Conservation (phyloP, 2,329 filamentous ascomycete genomes). For the Alternaria triticina region DNA sequence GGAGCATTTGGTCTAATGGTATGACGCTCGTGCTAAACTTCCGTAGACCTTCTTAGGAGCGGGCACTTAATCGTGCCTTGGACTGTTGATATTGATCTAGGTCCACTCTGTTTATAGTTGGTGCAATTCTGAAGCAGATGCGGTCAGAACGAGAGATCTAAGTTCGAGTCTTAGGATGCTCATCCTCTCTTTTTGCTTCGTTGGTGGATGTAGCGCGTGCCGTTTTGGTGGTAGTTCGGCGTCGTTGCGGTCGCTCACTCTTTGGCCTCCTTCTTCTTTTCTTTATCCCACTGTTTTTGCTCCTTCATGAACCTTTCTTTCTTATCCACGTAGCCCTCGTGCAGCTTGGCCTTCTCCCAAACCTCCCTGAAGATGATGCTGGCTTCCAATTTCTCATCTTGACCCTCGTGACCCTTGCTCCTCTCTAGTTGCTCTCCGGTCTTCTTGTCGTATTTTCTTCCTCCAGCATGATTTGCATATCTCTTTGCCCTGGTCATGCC, state of each 20-base stretch:
- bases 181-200: neutral
- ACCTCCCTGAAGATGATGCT: slow-evolving; percentile 57
- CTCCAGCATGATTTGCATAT: slow-evolving; percentile 64
- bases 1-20: neutral
- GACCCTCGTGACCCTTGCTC: slow-evolving; percentile 54
- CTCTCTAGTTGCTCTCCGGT: slow-evolving; percentile 53
- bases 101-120: neutral
- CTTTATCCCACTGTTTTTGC: slow-evolving; percentile 53
- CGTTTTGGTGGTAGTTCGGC: neutral
- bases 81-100: neutral
- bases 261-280: slow-evolving; percentile 16
- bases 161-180: slow-evolving; percentile 3
- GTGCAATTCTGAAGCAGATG: slow-evolving; percentile 1
- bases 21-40: neutral
- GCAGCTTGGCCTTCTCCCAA: slow-evolving; percentile 56
- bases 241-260: neutral
- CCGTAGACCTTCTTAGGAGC: neutral
- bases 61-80: neutral
- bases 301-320: slow-evolving; percentile 58
- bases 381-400: slow-evolving; percentile 58
- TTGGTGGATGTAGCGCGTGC: neutral
- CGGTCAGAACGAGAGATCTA: neutral
- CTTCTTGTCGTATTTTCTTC: slow-evolving; percentile 60
- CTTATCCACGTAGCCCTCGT: slow-evolving; percentile 53
- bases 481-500: slow-evolving; percentile 67